A percentile compares a stretch with the other conserved stretches of the same genome.
Evolutionary conservation across 108 stramenopile genomes (phyloP).

Genomic region (Ochromonas danica): DNA sequence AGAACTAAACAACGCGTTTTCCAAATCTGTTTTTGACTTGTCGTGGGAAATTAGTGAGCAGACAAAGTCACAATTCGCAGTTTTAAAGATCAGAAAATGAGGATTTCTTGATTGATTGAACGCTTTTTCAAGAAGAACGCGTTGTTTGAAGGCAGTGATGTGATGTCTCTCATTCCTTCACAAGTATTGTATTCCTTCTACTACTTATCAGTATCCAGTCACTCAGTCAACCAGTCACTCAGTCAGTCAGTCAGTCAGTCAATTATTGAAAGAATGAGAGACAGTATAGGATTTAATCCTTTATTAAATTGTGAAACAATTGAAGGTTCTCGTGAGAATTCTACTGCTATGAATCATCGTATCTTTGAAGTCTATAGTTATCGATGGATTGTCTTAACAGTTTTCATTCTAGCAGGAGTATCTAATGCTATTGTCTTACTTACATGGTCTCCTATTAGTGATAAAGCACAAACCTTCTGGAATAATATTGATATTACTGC

Average conservation of each 20-base stretch:
- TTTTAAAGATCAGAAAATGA: no score
- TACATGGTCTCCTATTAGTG: slow-evolving; percentile 24
- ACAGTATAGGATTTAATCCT: neutral
- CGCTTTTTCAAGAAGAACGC: no score
- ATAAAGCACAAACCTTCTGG: slow-evolving; percentile 32
- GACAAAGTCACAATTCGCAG: no score
- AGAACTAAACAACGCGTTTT: no score
- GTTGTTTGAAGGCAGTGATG: no score
- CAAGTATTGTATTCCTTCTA: no score
- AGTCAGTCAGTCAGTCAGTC: neutral
- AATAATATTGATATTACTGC: slow-evolving; percentile 18
- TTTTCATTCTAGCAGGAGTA: neutral
- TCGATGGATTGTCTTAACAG: slow-evolving; percentile 3
- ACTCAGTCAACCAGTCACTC: neutral
- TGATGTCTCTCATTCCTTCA: no score
- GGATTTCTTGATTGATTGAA: no score
- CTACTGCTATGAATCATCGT: neutral
- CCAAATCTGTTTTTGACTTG: no score
- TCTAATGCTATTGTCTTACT: slow-evolving; percentile 32
- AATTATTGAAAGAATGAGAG: neutral
- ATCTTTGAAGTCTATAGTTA: neutral
- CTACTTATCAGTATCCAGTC: no score
- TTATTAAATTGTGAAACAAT: neutral
- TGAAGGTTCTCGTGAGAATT: neutral
- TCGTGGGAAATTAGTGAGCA: no score